phyloP scores from a whole-genome alignment of 1,139 yeast genomes.

The Nakaseomyces glabratus region DNA sequence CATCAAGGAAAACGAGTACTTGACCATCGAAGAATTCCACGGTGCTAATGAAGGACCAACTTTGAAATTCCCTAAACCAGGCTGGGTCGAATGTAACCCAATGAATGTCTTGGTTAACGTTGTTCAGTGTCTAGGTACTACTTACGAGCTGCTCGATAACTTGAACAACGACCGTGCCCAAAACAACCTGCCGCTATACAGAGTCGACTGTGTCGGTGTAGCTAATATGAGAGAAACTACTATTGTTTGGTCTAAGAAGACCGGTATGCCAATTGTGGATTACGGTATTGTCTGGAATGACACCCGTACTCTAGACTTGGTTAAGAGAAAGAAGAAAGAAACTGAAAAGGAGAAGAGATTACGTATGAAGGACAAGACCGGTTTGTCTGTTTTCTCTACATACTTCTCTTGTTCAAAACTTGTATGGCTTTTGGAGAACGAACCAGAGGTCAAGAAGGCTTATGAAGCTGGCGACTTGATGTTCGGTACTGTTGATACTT shows the following conservation, averaged over 20 bases:
- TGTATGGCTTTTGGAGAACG: conserved; percentile 83
- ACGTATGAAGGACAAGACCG: conserved; percentile 58
- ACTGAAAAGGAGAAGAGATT: conserved; percentile 52
- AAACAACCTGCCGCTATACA: conserved; percentile 43
- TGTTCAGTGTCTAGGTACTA: conserved; percentile 62
- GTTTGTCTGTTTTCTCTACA: conserved; percentile 73
- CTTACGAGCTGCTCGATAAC: conserved; percentile 49
- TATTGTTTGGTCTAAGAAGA: conserved; percentile 74
- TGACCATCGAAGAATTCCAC: conserved; percentile 49
- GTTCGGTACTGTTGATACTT: conserved; percentile 92
- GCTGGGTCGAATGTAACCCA: conserved; percentile 96
- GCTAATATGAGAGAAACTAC: conserved; percentile 97
- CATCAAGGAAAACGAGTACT: conserved; percentile 45
- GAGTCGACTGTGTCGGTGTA: conserved; percentile 62
- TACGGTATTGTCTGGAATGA: conserved; percentile 94
- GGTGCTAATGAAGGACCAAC: conserved; percentile 56
- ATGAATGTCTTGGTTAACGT: conserved; percentile 75
- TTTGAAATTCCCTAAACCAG: conserved; percentile 64
- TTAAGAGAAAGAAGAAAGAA: conserved; percentile 51
- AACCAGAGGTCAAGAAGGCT: conserved; percentile 54
- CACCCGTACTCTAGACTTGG: conserved; percentile 72
- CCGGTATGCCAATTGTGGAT: conserved; percentile 75
- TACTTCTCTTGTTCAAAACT: conserved; percentile 88
- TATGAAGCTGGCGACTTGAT: conserved; percentile 71
- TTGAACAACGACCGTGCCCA: conserved; percentile 44